These are phyloP conservation scores for Backusella westeae DNA, from an alignment of 192 early-diverging fungal species.

Conservation along the genomic window DNA sequence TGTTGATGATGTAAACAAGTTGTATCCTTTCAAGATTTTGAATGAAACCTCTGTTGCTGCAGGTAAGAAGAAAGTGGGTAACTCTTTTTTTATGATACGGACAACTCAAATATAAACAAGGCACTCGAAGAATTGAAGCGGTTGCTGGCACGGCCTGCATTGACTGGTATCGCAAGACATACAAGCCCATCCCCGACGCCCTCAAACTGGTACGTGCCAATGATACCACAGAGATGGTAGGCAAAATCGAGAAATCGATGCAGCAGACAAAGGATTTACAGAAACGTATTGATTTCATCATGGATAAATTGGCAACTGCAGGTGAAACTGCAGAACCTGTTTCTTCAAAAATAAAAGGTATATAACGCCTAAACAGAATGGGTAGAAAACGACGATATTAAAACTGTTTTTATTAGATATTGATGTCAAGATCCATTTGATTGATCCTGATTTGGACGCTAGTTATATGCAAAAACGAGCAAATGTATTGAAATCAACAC, in stretches of 20 bases:
- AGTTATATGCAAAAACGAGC: constrained; percentile 44
- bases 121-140: constrained; percentile 60
- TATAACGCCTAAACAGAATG: neutral
- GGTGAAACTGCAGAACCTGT: constrained; percentile 14
- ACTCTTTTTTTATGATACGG: neutral
- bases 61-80: constrained; percentile 31
- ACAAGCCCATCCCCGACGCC: constrained; percentile 40
- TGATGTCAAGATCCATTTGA: constrained; percentile 36
- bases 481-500: constrained; percentile 40
- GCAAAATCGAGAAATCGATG: constrained; percentile 43
- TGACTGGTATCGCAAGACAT: constrained; percentile 43
- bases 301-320: constrained; percentile 41
- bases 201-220: constrained; percentile 39
- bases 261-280: constrained; percentile 42
- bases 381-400: no score
- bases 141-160: constrained; percentile 46
- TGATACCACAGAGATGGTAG: constrained; percentile 33
- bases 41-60: constrained; percentile 56
- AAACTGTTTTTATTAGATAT: neutral
- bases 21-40: constrained; percentile 58
- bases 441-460: constrained; percentile 37
- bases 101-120: constrained; percentile 9
- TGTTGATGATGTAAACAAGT: constrained; percentile 42
- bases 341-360: constrained; percentile 22
- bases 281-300: constrained; percentile 31